Evolutionary conservation across 2,329 filamentous ascomycete genomes (phyloP).

Genomic region (Microsporum audouinii): DNA sequence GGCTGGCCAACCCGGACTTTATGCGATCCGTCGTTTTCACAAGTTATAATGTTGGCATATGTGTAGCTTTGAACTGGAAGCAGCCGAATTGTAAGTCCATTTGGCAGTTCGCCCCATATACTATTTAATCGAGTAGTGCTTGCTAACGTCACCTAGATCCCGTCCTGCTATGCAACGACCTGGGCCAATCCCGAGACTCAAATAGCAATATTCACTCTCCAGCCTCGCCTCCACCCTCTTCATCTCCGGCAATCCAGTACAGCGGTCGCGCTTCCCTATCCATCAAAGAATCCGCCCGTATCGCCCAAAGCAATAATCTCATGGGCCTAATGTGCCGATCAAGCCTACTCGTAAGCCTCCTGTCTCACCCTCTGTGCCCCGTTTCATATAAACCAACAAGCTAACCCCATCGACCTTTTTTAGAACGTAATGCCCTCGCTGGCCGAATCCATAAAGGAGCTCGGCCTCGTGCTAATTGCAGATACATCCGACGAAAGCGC

Average conservation of each 20-base stretch:
- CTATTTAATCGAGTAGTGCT: background rate
- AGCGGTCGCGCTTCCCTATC: constrained; percentile 67
- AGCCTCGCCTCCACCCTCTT: constrained; percentile 9
- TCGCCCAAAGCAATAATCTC: constrained; percentile 91
- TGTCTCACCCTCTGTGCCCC: background rate
- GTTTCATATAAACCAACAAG: constrained; percentile 10
- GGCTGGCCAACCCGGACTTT: constrained; percentile 55
- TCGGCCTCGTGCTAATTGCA: constrained; percentile 81
- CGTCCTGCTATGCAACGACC: constrained; percentile 86
- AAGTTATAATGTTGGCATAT: constrained; percentile 80
- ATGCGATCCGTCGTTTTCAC: constrained; percentile 87
- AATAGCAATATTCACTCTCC: constrained; percentile 1
- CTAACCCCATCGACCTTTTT: background rate
- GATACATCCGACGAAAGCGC: constrained; percentile 58
- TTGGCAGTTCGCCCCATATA: background rate
- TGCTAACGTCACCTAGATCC: constrained; percentile 46
- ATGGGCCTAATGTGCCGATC: constrained; percentile 94
- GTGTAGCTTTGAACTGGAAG: constrained; percentile 96
- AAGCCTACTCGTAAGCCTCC: constrained; percentile 61
- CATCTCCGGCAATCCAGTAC: constrained; percentile 39
- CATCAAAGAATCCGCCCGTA: constrained; percentile 87
- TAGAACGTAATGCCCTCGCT: constrained; percentile 88
- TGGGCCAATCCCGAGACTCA: constrained; percentile 47
- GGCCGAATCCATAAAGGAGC: constrained; percentile 85
- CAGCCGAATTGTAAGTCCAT: constrained; percentile 71